Evolutionary conservation across 768 basidiomycete species (phyloP), one percentile per base, ranked within the genome.

Genomic region (Asterophora lycoperdoides): DNA sequence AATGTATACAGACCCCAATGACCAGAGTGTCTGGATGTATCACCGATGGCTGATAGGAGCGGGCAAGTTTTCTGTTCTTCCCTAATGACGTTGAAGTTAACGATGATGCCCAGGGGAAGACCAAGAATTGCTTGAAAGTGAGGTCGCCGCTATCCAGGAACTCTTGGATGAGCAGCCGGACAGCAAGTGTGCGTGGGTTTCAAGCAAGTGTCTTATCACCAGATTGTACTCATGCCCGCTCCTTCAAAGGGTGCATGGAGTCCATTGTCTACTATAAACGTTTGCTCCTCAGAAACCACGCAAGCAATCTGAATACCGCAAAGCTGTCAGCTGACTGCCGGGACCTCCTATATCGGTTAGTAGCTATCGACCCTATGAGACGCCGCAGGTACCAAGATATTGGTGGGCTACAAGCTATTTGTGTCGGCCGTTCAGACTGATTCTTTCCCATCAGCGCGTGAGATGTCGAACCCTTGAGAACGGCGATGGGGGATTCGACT

Each of bases 21-120:
- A 98, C 65, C 95, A 98, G 65, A 93, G 91, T 52, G 92, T 90
- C 1, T 99, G 96, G 96, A 81, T 99, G 49, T 99, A 98, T 64
- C 96, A 98, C 60, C 81, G 93, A n/a, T 98, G 95, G 93, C 75
- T 99, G 2, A 79, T 97, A 44, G 92, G 91, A 7, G 66, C 78
- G 53, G 86, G 93, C 86, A 60, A 51, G 76, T 55, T 30, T 33
- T 9, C 32, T n/a, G 23, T 45, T 15, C 28, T 34, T 13, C 17
- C 33, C n/a, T 17, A 9, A 19, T n/a, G 13, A 26, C 26, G 33
- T 37, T 41, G 30, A 56, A 6, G 23, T 38, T 55, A n/a, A 18
- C 26, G 17, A 8, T 13, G 40, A 41, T 35, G 9, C 28, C 8
- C 52, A 89, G 92, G 85, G 6, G 73, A 83, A 2, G 74, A 83